Evolutionary conservation across 2,329 filamentous ascomycete genomes (phyloP), one percentile per base, ranked within the genome.

Genomic region (Colletotrichum brevisporum): DNA sequence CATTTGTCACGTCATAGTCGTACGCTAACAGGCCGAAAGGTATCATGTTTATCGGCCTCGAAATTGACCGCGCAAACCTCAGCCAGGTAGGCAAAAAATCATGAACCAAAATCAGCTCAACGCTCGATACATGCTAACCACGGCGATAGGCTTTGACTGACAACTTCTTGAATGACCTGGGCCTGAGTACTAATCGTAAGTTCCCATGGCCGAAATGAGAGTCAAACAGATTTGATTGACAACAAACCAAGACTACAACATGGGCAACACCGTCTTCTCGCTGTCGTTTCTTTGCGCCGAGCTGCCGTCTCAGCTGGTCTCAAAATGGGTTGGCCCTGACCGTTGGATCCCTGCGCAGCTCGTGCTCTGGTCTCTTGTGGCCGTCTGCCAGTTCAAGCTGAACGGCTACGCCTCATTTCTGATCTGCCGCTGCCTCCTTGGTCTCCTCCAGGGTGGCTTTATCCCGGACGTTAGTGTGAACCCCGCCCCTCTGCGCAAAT

Each of bases 281-380:
- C 76, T 85, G 5, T 79, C 79, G 1, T 88, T 88, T 69, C 78
- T 88, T n/a, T 82, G 80, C 18, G 84, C 88, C 0, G 88, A 90
- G 74, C 78, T 90, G 2, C 89, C 88, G 0, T 89, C 86, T 0
- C 88, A 90, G 72, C 79, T 90, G 24, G 79, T 90, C 41, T 82
- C 80, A 66, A 87, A 90, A 75, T 88, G 82, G 81, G 76, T 87
- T n/a, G 74, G 74, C 0, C 74, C 74, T 2, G 73, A 74, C 57
- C 82, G 85, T 15, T 89, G 86, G 86, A 88, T 89, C 50, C 88
- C 88, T 0, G 77, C 85, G 39, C 86, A 88, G 70, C 88, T 89
- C 83, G 75, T 85, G 2, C 78, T 82, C 3, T 88, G 85, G 86
- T 86, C 83, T 72, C 72, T 86, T 8, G 82, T 88, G 6, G 83